Base-by-base conservation (phyloP, 495 filamentous ascomycete genomes). In the Xylaria scruposa region DNA sequence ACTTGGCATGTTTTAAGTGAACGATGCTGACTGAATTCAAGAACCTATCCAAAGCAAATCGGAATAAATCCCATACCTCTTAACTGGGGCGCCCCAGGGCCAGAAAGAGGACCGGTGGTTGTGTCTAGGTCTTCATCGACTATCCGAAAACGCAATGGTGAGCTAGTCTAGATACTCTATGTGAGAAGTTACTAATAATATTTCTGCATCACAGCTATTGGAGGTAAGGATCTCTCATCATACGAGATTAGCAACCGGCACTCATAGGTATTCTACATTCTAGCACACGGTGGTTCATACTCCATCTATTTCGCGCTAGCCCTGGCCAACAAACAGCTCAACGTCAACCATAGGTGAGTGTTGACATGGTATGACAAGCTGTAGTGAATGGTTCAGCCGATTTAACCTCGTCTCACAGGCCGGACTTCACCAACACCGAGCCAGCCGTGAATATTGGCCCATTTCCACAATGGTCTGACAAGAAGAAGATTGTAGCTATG, bases 401-500 rank as follows among this genome's bases (percentile, higher is more conserved):
- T n/a, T 24, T n/a, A 24, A 56, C 47, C 38, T n/a, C 64, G 53
- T 24, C 46, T 51, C 40, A 38, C 54, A 86, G 82, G 68, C 94
- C 96, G 17, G 94, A 98, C 79, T 95, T 97, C 81, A 95, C 93
- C 72, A 97, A 98, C 83, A 97, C 92, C 17, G 92, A 98, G 77
- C 96, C 96, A 13, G 95, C 94, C 4, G 94, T 90, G 65, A 88
- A 91, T 67, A 92, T 98, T 78, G 93, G 94, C 0, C 93, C 91
- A 44, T 97, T 97, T 78, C 89, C 93, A 24, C 89, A 95, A 79
- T 99, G 96, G 96, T 86, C 85, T 29, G 94, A 98, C 79, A 88
- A 90, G 78, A 95, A 93, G 77, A 98, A 97, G 85, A 98, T 99
- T 71, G 96, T 99, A 31, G 92, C 96, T 36, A 97, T 99, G 93